Evolutionary conservation across 2,329 filamentous ascomycete species (phyloP).

Genomic region (Sphaerostilbella broomeana): DNA sequence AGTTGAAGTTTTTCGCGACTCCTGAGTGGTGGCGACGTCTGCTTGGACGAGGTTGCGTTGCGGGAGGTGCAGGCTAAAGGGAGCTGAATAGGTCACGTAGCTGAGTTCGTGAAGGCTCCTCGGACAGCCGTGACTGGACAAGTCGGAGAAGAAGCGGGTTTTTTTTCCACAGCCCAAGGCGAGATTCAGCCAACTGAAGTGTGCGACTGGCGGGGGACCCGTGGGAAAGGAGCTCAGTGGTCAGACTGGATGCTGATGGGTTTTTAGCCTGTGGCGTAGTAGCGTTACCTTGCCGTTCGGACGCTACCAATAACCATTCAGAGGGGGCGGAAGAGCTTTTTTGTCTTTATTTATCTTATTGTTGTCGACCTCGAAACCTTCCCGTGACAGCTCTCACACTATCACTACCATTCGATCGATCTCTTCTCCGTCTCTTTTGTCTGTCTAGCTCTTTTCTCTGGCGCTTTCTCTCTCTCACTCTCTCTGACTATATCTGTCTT

Average conservation of each 20-base stretch:
- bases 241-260: too few species aligned
- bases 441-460: too few species aligned
- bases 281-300: conserved; percentile 13
- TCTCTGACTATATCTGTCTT: too few species aligned
- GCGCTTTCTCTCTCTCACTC: too few species aligned
- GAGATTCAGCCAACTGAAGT: conserved; percentile 2
- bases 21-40: neutral
- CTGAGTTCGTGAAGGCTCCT: neutral
- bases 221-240: conserved; percentile 7
- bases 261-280: conserved; percentile 13
- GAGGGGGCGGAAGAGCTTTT: conserved; percentile 9
- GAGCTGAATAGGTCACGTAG: conserved; percentile 1
- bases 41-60: neutral
- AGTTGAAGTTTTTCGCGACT: neutral
- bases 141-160: neutral
- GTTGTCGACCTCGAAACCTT: too few species aligned
- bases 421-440: conserved; percentile 14
- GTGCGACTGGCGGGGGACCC: conserved; percentile 5
- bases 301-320: conserved; percentile 15
- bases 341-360: too few species aligned
- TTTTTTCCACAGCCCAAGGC: conserved; percentile 1
- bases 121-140: neutral
- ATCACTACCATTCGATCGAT: too few species aligned
- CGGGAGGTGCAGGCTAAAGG: neutral
- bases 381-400: too few species aligned